A percentile compares a stretch with the other conserved stretches of the same genome.
phyloP scores from a whole-genome alignment of 495 filamentous ascomycete genomes.

The Articulospora tetracladia region DNA sequence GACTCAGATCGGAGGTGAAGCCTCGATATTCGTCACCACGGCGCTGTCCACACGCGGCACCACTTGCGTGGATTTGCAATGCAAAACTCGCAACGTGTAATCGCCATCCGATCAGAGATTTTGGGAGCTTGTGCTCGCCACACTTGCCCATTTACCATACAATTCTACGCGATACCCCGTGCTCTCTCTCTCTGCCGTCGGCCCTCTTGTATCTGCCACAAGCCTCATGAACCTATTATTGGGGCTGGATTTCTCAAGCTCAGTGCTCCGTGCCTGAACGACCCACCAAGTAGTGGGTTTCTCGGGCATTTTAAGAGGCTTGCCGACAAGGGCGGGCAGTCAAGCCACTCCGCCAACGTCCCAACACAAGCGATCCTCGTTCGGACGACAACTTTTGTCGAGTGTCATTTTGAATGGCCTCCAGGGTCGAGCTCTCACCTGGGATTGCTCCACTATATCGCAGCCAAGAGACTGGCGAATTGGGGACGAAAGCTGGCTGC shows the following conservation, averaged over 20 bases:
- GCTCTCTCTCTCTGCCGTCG: too few relatives aligned
- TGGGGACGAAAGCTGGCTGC: neutral
- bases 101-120: neutral
- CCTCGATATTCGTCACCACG: conserved; percentile 3
- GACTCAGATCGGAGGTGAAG: neutral
- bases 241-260: neutral
- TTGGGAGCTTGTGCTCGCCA: too few relatives aligned
- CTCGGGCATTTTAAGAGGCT: too few relatives aligned
- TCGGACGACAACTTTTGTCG: neutral
- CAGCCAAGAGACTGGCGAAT: conserved; percentile 1
- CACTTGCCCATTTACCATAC: too few relatives aligned
- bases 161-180: too few relatives aligned
- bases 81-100: conserved; percentile 2
- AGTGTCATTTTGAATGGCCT: neutral
- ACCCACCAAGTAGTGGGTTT: neutral
- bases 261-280: neutral
- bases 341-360: neutral
- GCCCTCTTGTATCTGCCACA: neutral
- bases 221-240: neutral
- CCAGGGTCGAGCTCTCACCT: neutral
- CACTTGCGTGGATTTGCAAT: neutral
- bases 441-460: neutral
- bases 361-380: neutral
- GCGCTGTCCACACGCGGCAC: neutral
- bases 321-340: too few relatives aligned